phyloP scores from a whole-genome alignment of 2,329 filamentous ascomycete genomes.

The Talaromyces piceae region DNA sequence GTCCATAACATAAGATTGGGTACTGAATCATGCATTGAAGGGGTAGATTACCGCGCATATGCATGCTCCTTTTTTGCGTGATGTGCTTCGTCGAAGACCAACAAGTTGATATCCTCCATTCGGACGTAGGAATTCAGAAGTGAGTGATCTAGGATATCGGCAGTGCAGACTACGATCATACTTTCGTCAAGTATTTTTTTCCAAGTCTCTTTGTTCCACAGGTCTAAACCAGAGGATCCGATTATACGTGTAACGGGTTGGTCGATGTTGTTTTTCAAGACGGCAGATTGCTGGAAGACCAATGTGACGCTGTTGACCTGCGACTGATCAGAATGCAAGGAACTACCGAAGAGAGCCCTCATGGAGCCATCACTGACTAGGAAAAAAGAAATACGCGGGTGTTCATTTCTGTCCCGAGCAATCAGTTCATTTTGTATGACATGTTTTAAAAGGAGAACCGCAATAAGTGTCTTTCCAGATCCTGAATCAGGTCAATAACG shows the following conservation, averaged over 20 bases:
- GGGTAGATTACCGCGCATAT: constrained; percentile 74
- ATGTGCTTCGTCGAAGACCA: constrained; percentile 95
- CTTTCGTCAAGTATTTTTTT: constrained; percentile 51
- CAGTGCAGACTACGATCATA: constrained; percentile 87
- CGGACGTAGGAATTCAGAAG: constrained; percentile 70
- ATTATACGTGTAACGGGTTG: constrained; percentile 67
- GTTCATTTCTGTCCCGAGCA: constrained; percentile 52
- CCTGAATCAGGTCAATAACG: constrained; percentile 40
- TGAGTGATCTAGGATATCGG: constrained; percentile 73
- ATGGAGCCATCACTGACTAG: constrained; percentile 45
- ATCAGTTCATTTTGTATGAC: constrained; percentile 71
- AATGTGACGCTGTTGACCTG: constrained; percentile 80
- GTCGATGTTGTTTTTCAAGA: constrained; percentile 73
- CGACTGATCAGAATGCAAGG: constrained; percentile 13
- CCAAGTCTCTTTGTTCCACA: constrained; percentile 58
- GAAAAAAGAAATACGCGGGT: constrained; percentile 70
- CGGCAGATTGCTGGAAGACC: constrained; percentile 80
- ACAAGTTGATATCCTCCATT: constrained; percentile 77
- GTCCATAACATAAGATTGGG: constrained; percentile 10
- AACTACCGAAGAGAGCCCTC: neutral
- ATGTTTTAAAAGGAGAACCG: constrained; percentile 73
- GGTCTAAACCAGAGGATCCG: constrained; percentile 57
- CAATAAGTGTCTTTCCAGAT: constrained; percentile 93
- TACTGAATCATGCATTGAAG: too few relatives aligned
- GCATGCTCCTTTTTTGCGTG: constrained; percentile 91